Evolutionary conservation across 192 early-diverging fungal species (phyloP).

Genomic region (Backusella sp.): DNA sequence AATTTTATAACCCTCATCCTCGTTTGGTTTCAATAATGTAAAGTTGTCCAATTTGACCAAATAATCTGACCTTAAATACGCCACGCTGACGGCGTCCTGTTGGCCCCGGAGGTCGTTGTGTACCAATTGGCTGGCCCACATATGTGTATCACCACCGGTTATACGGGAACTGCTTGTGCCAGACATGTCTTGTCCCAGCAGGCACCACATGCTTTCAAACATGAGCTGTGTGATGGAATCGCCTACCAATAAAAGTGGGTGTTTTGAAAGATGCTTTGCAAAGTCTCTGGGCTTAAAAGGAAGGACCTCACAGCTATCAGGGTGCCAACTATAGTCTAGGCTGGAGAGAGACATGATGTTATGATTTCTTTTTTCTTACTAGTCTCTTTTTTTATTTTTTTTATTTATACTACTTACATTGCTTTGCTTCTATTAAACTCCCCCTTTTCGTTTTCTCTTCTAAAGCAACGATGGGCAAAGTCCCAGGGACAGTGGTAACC

Average conservation of each 20-base stretch:
- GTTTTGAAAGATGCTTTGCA: conserved; percentile 25
- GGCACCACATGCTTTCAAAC: conserved; percentile 32
- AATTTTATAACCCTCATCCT: conserved; percentile 21
- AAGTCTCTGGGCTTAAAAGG: conserved; percentile 18
- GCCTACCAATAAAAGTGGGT: conserved; percentile 36
- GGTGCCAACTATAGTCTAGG: conserved; percentile 31
- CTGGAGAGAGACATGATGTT: background rate
- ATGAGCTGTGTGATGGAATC: conserved; percentile 37
- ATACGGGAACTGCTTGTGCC: conserved; percentile 7
- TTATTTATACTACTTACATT: conserved; percentile 23
- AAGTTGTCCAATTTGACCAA: conserved; percentile 28
- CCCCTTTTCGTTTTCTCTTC: background rate
- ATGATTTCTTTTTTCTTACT: background rate
- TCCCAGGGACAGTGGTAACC: conserved; percentile 18
- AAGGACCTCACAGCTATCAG: conserved; percentile 19
- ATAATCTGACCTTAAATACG: conserved; percentile 29
- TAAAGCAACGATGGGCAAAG: conserved; percentile 32
- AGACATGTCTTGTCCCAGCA: conserved; percentile 22
- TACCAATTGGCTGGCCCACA: conserved; percentile 15
- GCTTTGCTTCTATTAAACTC: conserved; percentile 27
- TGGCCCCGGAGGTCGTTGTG: background rate
- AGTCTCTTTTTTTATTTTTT: background rate
- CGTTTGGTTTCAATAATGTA: conserved; percentile 15
- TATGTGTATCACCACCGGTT: conserved; percentile 17
- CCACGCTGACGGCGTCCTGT: conserved; percentile 10